Percentiles rank a stretch among this genome's conserved stretches.
These are phyloP conservation scores for Elaeis guineensis DNA, from an alignment of 176 grass and related monocot genomes.

Conservation along the genomic window DNA sequence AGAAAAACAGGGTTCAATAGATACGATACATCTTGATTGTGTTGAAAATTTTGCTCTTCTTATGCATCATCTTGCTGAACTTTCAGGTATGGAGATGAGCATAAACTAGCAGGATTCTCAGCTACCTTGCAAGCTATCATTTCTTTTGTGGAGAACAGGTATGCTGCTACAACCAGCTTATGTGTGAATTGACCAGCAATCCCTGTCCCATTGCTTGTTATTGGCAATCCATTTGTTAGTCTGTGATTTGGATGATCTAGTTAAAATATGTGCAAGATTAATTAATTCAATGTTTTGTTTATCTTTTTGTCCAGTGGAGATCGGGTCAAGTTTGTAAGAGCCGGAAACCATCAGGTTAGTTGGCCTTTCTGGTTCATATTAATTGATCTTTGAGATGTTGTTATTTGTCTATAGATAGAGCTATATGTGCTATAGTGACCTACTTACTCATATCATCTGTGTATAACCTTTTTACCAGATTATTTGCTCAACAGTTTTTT, in stretches of 20 bases:
- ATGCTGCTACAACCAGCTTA: background rate
- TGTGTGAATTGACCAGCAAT: background rate
- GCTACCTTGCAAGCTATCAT: constrained; percentile 96
- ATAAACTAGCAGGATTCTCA: constrained; percentile 94
- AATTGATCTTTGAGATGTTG: no score
- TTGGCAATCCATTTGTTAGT: background rate
- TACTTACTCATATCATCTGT: no score
- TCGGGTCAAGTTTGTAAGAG: constrained; percentile 86
- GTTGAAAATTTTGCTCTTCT: no score
- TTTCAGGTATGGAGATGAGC: constrained; percentile 92
- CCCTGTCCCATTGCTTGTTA: background rate
- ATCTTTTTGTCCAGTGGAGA: constrained; percentile 51
- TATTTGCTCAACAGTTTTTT: no score
- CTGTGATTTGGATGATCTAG: background rate
- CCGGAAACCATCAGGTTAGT: constrained; percentile 82
- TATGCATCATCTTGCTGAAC: background rate
- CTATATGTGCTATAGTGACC: background rate
- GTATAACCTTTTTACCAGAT: no score
- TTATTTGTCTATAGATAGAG: background rate
- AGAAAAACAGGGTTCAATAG: no score
- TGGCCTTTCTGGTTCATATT: background rate
- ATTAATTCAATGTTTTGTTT: background rate
- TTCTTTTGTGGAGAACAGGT: constrained; percentile 98
- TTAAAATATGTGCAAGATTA: no score
- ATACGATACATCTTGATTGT: no score